A percentile compares a stretch with the other conserved stretches of the same genome.
phyloP scores from a whole-genome alignment of 768 basidiomycete species.

The Aureoboletus auriporus region DNA sequence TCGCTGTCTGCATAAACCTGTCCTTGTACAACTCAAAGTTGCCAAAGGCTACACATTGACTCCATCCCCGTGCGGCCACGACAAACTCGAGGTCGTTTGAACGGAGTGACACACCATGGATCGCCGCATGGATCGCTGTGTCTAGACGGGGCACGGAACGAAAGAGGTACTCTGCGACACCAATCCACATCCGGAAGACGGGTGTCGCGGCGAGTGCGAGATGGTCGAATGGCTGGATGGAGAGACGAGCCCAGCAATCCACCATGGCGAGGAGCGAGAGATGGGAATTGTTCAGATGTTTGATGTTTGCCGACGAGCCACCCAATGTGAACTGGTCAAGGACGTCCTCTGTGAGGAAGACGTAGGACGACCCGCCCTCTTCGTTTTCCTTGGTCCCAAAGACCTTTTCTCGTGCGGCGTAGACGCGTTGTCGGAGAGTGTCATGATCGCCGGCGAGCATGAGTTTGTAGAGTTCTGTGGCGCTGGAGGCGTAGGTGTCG shows the following conservation, averaged over 20 bases:
- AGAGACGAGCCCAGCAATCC: slow-evolving; percentile 90
- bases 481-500: slow-evolving; percentile 82
- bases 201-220: slow-evolving; percentile 93
- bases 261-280: slow-evolving; percentile 96
- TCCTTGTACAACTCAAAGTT: slow-evolving; percentile 83
- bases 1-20: slow-evolving; percentile 75
- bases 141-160: slow-evolving; percentile 59
- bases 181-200: slow-evolving; percentile 93
- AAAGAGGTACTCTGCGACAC: slow-evolving; percentile 95
- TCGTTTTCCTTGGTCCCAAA: slow-evolving; percentile 50
- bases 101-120: slow-evolving; percentile 75
- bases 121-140: slow-evolving; percentile 67
- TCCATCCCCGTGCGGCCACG: slow-evolving; percentile 92
- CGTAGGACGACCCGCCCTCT: slow-evolving; percentile 42
- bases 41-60: slow-evolving; percentile 90
- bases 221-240: slow-evolving; percentile 87
- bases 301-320: slow-evolving; percentile 18
- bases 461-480: slow-evolving; percentile 90
- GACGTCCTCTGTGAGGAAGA: slow-evolving; percentile 79
- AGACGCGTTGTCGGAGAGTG: slow-evolving; percentile 65
- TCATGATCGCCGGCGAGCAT: slow-evolving; percentile 66
- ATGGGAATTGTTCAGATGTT: slow-evolving; percentile 71
- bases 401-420: slow-evolving; percentile 69
- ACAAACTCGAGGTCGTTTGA: slow-evolving; percentile 93
- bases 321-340: slow-evolving; percentile 90